Evolutionary conservation across 345 rosid genomes (phyloP).

Genomic region (Kernera saxatilis): DNA sequence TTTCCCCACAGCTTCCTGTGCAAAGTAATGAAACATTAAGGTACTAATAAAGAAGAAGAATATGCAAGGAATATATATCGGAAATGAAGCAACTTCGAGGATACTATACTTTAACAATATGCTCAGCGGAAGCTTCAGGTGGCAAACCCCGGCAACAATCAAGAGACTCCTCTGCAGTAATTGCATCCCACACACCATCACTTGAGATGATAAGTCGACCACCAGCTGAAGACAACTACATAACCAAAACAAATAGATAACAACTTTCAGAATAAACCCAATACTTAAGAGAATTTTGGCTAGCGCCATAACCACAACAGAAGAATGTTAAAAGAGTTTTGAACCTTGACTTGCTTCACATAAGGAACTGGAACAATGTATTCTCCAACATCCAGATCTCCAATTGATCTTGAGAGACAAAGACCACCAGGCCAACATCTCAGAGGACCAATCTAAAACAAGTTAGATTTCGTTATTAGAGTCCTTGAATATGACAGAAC

Average conservation of each 20-base stretch:
- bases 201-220: conserved; percentile 91
- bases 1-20: conserved; percentile 73
- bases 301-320: background rate
- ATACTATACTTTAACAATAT: conserved; percentile 74
- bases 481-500: background rate
- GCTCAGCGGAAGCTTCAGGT: conserved; percentile 85
- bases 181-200: conserved; percentile 99
- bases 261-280: background rate
- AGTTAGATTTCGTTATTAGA: conserved; percentile 20
- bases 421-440: conserved; percentile 99
- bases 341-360: conserved; percentile 97
- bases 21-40: conserved; percentile 19
- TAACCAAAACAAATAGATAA: background rate
- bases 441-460: conserved; percentile 86
- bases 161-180: conserved; percentile 74
- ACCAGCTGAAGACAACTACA: conserved; percentile 87
- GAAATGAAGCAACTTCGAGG: background rate
- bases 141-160: conserved; percentile 92
- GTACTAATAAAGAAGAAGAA: background rate
- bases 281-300: background rate
- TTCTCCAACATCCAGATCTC: conserved; percentile 95
- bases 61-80: background rate
- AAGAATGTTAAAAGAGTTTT: conserved; percentile 2
- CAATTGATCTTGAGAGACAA: conserved; percentile 98
- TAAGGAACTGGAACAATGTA: conserved; percentile 97